phyloP scores from a whole-genome alignment of 257 asterid genomes.

The Solanum boliviense region DNA sequence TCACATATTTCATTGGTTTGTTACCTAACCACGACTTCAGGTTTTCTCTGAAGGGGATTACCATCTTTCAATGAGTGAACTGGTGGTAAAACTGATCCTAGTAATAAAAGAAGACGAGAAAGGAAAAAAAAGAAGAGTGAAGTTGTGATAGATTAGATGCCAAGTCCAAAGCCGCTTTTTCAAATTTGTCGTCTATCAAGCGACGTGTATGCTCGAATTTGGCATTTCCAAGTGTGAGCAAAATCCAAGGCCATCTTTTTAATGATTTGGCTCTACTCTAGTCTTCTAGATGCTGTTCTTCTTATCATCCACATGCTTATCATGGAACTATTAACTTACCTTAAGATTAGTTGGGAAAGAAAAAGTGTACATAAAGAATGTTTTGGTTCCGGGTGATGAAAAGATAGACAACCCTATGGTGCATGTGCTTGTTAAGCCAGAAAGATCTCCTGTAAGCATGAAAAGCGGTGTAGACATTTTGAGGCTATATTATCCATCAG shows the following conservation, averaged over 20 bases:
- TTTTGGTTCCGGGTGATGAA: neutral
- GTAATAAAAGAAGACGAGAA: neutral
- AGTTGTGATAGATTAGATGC: neutral
- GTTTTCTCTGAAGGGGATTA: neutral
- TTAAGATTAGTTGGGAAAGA: neutral
- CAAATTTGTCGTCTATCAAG: neutral
- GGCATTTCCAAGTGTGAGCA: neutral
- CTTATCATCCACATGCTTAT: neutral
- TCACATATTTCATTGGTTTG: neutral
- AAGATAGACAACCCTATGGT: neutral
- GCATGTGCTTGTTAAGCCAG: neutral
- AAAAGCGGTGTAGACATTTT: neutral
- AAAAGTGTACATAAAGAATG: neutral
- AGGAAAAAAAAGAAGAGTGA: neutral
- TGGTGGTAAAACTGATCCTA: neutral
- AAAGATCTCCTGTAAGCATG: neutral
- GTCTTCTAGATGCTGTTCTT: neutral
- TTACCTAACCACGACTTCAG: neutral
- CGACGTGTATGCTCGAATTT: neutral
- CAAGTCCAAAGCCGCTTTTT: neutral
- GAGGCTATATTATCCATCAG: neutral
- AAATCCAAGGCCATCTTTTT: neutral
- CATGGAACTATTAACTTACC: neutral
- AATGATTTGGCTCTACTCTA: neutral
- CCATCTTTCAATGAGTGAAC: neutral